Evolutionary conservation across 78 protist species (phyloP).

Genomic region (Emiliania huxleyi): DNA sequence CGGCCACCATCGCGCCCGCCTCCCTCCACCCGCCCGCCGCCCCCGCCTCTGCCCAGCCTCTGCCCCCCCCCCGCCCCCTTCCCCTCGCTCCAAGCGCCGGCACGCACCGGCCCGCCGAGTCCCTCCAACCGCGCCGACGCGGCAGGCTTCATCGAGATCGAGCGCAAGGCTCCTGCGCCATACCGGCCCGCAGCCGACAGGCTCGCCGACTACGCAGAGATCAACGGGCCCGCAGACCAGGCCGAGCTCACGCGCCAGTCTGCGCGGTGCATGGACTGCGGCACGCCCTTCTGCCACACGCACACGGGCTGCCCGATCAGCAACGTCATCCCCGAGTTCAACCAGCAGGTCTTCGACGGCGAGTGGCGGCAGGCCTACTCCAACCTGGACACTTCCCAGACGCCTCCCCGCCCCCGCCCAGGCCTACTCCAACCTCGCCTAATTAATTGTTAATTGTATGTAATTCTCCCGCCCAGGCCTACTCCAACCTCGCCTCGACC

Average conservation of each 20-base stretch:
- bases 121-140: too few species aligned
- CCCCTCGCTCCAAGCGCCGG: too few species aligned
- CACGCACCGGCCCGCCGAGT: too few species aligned
- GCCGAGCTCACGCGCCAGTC: slow-evolving; percentile 51
- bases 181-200: slow-evolving; percentile 71
- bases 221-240: slow-evolving; percentile 21
- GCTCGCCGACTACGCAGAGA: slow-evolving; percentile 62
- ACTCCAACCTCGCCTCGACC: slow-evolving; percentile 25
- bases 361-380: slow-evolving; percentile 74
- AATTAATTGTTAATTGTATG: too few species aligned
- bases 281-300: slow-evolving; percentile 83
- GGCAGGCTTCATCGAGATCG: slow-evolving; percentile 74
- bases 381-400: too few species aligned
- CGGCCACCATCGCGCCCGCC: too few species aligned
- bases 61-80: too few species aligned
- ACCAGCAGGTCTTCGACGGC: slow-evolving; percentile 70
- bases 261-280: slow-evolving; percentile 91
- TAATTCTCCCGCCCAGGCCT: too few species aligned
- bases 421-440: too few species aligned
- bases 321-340: slow-evolving; percentile 82
- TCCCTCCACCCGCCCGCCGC: too few species aligned
- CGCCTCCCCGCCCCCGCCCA: too few species aligned
- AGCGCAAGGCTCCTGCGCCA: slow-evolving; percentile 57
- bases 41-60: too few species aligned
- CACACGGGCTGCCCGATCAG: slow-evolving; percentile 77